Conservation (phyloP, 1,284 basidiomycete species). For the Heterobasidion irregulare region DNA sequence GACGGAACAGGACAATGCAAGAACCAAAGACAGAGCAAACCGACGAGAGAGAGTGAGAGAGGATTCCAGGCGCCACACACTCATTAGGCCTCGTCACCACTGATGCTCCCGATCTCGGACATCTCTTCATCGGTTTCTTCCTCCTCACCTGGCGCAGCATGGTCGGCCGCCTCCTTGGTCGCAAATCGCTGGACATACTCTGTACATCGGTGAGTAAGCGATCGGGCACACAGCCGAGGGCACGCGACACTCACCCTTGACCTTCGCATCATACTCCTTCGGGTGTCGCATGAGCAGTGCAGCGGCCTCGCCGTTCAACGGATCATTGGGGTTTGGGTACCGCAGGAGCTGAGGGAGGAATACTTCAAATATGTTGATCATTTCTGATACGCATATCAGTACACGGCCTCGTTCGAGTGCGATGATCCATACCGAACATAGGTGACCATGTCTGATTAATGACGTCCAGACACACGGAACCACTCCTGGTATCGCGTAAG, state of each 20-base stretch:
- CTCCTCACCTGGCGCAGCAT: constrained; percentile 42
- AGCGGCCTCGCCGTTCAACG: constrained; percentile 95
- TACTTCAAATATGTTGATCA: constrained; percentile 99
- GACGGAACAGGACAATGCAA: neutral
- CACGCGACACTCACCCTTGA: constrained; percentile 57
- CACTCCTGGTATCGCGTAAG: constrained; percentile 50
- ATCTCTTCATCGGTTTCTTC: constrained; percentile 81
- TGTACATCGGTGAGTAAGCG: constrained; percentile 19
- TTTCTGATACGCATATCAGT: constrained; percentile 49
- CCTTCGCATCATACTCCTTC: constrained; percentile 88
- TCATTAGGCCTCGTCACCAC: constrained; percentile 48
- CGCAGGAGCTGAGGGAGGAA: constrained; percentile 95
- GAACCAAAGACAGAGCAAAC: neutral
- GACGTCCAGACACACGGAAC: constrained; percentile 92
- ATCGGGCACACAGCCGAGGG: neutral
- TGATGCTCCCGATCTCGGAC: constrained; percentile 88
- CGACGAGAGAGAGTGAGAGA: neutral
- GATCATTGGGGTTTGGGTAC: constrained; percentile 97
- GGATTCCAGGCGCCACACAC: neutral
- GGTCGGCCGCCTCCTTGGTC: constrained; percentile 74
- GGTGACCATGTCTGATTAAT: constrained; percentile 99
- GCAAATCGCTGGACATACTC: constrained; percentile 85
- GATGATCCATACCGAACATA: constrained; percentile 76
- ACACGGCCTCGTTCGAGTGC: neutral
- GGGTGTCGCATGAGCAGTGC: constrained; percentile 95